phyloP scores from a whole-genome alignment of 1,284 basidiomycete species.

The Taiwanofungus camphoratus region DNA sequence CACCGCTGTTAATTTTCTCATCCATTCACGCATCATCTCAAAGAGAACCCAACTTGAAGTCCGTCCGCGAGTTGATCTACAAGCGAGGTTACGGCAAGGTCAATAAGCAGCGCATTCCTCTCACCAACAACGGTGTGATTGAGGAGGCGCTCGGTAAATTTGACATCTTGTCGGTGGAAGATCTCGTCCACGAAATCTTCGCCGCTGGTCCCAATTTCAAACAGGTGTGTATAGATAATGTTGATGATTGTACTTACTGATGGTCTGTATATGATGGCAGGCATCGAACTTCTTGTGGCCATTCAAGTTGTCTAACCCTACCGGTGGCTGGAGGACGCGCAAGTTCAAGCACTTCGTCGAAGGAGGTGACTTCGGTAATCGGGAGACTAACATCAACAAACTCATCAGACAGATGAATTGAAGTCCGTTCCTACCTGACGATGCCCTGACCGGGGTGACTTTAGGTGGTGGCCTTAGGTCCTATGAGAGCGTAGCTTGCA shows the following conservation, averaged over 20 bases:
- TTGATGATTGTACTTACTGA: neutral
- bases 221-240: conserved; percentile 63
- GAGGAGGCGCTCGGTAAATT: conserved; percentile 90
- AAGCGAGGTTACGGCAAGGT: conserved; percentile 99
- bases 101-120: conserved; percentile 95
- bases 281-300: conserved; percentile 97
- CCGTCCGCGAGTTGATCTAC: conserved; percentile 97
- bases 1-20: neutral
- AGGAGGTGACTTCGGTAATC: conserved; percentile 96
- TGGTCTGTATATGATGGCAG: conserved; percentile 29
- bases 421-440: too few species aligned
- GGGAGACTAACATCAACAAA: conserved; percentile 95
- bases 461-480: neutral
- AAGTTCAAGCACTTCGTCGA: conserved; percentile 96
- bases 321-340: conserved; percentile 93
- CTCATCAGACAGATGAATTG: conserved; percentile 97
- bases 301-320: conserved; percentile 99
- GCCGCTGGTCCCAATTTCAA: conserved; percentile 99
- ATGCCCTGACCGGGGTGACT: too few species aligned
- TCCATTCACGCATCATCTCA: neutral
- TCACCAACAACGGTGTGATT: conserved; percentile 92
- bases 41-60: conserved; percentile 93
- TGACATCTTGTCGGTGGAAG: conserved; percentile 97
- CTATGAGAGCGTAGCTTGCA: conserved; percentile 2
- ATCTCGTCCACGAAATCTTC: conserved; percentile 96